Conservation (phyloP, 2,329 filamentous ascomycete species). For the Myriosclerotinia scirpicola region DNA sequence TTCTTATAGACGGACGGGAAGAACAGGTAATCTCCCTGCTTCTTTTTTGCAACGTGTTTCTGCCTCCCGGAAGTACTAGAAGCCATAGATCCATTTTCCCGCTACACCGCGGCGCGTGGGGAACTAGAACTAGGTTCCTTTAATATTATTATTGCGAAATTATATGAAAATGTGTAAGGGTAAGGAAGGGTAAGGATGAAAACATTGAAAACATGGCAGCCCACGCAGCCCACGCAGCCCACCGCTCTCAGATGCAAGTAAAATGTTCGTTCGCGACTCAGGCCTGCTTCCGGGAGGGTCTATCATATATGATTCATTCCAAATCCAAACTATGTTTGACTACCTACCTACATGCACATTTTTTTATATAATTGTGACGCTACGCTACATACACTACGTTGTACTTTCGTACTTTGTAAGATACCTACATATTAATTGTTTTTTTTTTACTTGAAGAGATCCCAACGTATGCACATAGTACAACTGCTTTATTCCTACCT, state of each 20-base stretch:
- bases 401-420: background rate
- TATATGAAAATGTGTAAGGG: no score
- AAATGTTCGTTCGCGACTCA: slow-evolving; percentile 21
- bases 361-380: background rate
- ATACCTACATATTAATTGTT: slow-evolving; percentile 2
- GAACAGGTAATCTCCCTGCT: slow-evolving; percentile 10
- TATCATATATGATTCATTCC: slow-evolving; percentile 23
- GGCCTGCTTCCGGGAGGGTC: slow-evolving; percentile 12
- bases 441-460: background rate
- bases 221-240: no score
- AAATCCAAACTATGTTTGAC: slow-evolving; percentile 5
- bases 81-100: slow-evolving; percentile 5
- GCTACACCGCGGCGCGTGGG: slow-evolving; percentile 21
- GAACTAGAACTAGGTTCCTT: background rate
- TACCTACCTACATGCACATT: slow-evolving; percentile 3
- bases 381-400: background rate
- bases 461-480: slow-evolving; percentile 15
- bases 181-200: slow-evolving; percentile 1
- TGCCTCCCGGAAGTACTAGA: slow-evolving; percentile 15
- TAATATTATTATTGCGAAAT: background rate
- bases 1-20: slow-evolving; percentile 11
- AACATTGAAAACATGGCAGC: background rate
- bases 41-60: slow-evolving; percentile 19
- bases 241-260: slow-evolving; percentile 19
- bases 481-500: slow-evolving; percentile 7